phyloP scores from a whole-genome alignment of 1,139 yeast species.

The Lodderomyces beijingensis region DNA sequence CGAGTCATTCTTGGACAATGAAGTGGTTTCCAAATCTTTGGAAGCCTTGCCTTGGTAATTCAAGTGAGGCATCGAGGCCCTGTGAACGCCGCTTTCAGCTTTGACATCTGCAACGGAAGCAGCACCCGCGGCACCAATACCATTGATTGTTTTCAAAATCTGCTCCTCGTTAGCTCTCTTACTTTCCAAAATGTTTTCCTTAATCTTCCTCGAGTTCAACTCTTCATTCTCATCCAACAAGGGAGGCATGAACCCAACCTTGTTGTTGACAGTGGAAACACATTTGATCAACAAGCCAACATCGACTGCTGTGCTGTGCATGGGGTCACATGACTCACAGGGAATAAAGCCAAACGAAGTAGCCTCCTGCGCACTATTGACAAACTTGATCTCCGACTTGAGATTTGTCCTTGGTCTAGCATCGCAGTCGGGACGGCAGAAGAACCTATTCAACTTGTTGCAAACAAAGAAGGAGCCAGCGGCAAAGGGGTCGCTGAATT shows the following conservation, averaged over 20 bases:
- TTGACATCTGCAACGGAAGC: conserved; percentile 9
- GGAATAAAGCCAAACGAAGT: conserved; percentile 39
- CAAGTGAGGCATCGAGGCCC: conserved; percentile 6
- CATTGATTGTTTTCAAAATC: conserved; percentile 21
- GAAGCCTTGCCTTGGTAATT: conserved; percentile 21
- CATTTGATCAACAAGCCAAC: conserved; percentile 52
- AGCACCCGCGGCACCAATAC: conserved; percentile 7
- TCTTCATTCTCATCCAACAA: conserved; percentile 46
- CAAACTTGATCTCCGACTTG: conserved; percentile 44
- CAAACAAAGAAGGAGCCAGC: conserved; percentile 53
- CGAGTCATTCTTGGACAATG: conserved; percentile 52
- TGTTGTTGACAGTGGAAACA: conserved; percentile 53
- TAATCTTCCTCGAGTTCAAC: conserved; percentile 32
- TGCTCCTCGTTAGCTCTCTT: conserved; percentile 27
- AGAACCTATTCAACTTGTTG: conserved; percentile 35
- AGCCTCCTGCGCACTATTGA: conserved; percentile 41
- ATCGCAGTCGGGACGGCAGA: conserved; percentile 72
- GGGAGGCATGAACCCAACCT: conserved; percentile 56
- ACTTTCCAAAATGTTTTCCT: conserved; percentile 34
- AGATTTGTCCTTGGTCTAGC: conserved; percentile 40
- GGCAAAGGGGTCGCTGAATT: conserved; percentile 64
- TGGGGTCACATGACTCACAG: conserved; percentile 52
- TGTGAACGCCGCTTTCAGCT: background rate
- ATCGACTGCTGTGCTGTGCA: conserved; percentile 39
- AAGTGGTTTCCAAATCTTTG: conserved; percentile 23